These are phyloP conservation scores for Capsella bursapastoris DNA, from an alignment of 345 rosid genomes.

Conservation along the genomic window DNA sequence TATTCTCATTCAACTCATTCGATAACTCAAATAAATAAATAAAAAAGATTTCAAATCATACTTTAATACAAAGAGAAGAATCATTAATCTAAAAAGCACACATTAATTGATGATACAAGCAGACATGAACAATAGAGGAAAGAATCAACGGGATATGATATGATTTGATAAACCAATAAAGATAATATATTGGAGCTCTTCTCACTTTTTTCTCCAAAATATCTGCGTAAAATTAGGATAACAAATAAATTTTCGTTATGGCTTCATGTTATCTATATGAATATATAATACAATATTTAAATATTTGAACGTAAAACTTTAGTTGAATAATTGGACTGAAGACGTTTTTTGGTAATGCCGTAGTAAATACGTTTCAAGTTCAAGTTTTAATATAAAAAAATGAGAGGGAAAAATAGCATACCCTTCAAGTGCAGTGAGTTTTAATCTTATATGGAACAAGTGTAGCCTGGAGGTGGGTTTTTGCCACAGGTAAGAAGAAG, in stretches of 20 bases:
- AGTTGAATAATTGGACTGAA: background rate
- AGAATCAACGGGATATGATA: conserved; percentile 32
- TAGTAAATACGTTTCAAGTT: background rate
- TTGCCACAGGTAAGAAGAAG: conserved; percentile 93
- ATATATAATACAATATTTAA: background rate
- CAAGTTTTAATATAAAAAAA: background rate
- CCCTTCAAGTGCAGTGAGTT: conserved; percentile 12
- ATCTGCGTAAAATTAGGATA: conserved; percentile 23
- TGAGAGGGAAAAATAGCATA: conserved; percentile 19
- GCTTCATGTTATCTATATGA: background rate
- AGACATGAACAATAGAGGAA: conserved; percentile 20
- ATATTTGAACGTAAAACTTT: background rate
- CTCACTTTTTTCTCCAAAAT: conserved; percentile 19
- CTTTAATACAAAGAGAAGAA: conserved; percentile 39
- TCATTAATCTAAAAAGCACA: conserved; percentile 25
- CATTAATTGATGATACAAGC: conserved; percentile 29
- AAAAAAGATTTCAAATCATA: conserved; percentile 6
- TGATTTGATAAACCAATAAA: background rate
- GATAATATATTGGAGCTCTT: conserved; percentile 21
- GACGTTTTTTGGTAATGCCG: background rate
- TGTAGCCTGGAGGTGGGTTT: conserved; percentile 96
- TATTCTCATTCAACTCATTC: background rate
- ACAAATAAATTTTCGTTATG: background rate
- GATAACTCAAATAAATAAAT: background rate
- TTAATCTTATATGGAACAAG: conserved; percentile 67